Percentiles rank a stretch among this genome's conserved stretches.
Evolutionary conservation across 345 rosid species (phyloP).

Genomic region (Hirschfeldia incana): DNA sequence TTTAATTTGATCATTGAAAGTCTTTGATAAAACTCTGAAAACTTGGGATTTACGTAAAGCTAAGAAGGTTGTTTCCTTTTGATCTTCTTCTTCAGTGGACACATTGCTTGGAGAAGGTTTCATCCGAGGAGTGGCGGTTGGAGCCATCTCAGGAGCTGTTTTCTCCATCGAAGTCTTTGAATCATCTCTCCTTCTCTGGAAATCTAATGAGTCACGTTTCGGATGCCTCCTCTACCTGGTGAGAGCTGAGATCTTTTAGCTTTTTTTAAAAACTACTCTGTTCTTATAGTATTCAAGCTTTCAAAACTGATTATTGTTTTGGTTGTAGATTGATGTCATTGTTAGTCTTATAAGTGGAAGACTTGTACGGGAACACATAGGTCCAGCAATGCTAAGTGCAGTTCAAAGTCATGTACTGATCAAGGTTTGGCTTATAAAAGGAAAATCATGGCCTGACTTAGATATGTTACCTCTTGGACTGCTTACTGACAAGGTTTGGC

Average conservation of each 20-base stretch:
- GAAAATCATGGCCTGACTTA: too few species aligned
- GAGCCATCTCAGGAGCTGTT: conserved; percentile 99
- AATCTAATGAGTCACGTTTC: conserved; percentile 84
- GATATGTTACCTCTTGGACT: too few species aligned
- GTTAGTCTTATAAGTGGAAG: conserved; percentile 98
- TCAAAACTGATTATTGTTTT: conserved; percentile 11
- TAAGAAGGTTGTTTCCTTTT: background rate
- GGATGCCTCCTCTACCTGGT: conserved; percentile 96
- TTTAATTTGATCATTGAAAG: background rate
- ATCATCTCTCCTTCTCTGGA: conserved; percentile 95
- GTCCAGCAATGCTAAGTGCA: conserved; percentile 99
- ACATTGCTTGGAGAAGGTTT: conserved; percentile 98
- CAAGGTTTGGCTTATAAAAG: too few species aligned
- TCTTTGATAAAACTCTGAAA: background rate
- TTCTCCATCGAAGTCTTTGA: conserved; percentile 98
- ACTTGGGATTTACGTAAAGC: too few species aligned
- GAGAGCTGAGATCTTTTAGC: conserved; percentile 34
- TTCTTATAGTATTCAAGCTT: background rate
- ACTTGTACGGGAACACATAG: conserved; percentile 92
- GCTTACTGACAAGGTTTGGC: too few species aligned
- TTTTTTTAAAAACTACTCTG: background rate
- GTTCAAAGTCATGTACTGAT: conserved; percentile 72
- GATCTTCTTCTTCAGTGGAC: conserved; percentile 58
- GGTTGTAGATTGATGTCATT: conserved; percentile 85
- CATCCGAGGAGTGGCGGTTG: conserved; percentile 92